Percentiles rank a stretch among this genome's conserved stretches.
These are phyloP conservation scores for Rubia peregrina DNA, from an alignment of 305 asterid genomes.

Conservation along the genomic window DNA sequence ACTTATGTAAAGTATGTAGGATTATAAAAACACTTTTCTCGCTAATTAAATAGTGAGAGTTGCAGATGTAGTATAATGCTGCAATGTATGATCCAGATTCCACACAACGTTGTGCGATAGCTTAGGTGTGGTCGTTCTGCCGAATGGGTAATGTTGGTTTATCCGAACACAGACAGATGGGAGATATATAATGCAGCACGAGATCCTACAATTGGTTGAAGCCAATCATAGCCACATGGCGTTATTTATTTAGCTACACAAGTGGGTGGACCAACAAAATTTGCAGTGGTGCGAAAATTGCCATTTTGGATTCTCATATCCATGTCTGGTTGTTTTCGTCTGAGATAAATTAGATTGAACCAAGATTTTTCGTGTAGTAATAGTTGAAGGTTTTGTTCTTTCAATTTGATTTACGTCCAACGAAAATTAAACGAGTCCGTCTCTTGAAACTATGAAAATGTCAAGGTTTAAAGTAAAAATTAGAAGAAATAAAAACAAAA, in stretches of 20 bases:
- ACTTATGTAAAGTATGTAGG: too few species aligned
- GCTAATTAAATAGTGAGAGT: neutral
- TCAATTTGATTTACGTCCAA: too few species aligned
- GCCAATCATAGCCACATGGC: neutral
- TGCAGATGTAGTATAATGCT: neutral
- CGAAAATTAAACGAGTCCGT: too few species aligned
- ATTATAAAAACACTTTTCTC: too few species aligned
- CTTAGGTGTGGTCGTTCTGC: neutral
- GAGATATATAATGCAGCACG: neutral
- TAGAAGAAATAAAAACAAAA: too few species aligned
- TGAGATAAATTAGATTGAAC: too few species aligned
- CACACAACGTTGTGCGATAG: neutral
- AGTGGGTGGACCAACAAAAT: constrained; percentile 13
- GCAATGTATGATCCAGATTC: neutral
- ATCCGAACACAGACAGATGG: neutral
- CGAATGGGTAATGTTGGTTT: neutral
- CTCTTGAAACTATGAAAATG: too few species aligned
- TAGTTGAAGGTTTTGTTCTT: too few species aligned
- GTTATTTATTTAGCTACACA: neutral
- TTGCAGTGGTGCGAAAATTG: too few species aligned
- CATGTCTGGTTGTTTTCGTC: too few species aligned
- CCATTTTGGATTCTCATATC: neutral
- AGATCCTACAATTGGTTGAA: neutral
- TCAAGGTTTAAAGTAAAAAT: too few species aligned
- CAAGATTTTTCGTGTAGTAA: too few species aligned